These are phyloP conservation scores for Pseudocercospora musae DNA, from an alignment of 2,329 filamentous ascomycete genomes.

Conservation along the genomic window DNA sequence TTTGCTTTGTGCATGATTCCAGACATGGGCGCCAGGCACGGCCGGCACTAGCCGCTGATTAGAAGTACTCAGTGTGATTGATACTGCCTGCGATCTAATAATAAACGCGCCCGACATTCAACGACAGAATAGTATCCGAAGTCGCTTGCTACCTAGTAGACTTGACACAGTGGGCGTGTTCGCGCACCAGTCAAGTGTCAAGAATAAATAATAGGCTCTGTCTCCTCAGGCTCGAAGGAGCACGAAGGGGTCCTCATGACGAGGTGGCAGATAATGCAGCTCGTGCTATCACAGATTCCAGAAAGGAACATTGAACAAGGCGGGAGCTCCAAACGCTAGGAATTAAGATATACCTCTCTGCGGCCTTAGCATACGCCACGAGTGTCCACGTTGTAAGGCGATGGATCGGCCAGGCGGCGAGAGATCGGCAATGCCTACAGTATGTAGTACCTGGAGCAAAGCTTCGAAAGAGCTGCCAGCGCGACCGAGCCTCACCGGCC, in stretches of 20 bases:
- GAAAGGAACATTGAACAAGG: neutral
- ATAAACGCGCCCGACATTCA: too few relatives aligned
- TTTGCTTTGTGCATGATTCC: neutral
- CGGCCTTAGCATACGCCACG: neutral
- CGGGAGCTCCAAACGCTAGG: too few relatives aligned
- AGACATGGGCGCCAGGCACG: neutral
- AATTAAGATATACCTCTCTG: neutral
- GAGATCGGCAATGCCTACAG: conserved; percentile 2
- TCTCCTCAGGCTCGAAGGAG: neutral
- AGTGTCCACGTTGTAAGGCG: conserved; percentile 8
- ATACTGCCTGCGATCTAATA: too few relatives aligned
- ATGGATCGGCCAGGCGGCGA: conserved; percentile 3
- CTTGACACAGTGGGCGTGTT: neutral
- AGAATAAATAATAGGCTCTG: neutral
- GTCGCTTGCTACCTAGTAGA: too few relatives aligned
- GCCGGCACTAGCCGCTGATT: too few relatives aligned
- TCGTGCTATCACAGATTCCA: neutral
- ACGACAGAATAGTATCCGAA: too few relatives aligned
- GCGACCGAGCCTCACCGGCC: conserved; percentile 1
- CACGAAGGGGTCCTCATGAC: neutral
- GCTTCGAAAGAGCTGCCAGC: neutral
- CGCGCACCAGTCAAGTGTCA: neutral
- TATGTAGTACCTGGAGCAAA: neutral
- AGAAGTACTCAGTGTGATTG: too few relatives aligned
- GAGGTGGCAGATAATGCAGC: neutral